These are phyloP conservation scores for Aspergillus conjunctus DNA, from an alignment of 495 filamentous ascomycete genomes.

Conservation along the genomic window DNA sequence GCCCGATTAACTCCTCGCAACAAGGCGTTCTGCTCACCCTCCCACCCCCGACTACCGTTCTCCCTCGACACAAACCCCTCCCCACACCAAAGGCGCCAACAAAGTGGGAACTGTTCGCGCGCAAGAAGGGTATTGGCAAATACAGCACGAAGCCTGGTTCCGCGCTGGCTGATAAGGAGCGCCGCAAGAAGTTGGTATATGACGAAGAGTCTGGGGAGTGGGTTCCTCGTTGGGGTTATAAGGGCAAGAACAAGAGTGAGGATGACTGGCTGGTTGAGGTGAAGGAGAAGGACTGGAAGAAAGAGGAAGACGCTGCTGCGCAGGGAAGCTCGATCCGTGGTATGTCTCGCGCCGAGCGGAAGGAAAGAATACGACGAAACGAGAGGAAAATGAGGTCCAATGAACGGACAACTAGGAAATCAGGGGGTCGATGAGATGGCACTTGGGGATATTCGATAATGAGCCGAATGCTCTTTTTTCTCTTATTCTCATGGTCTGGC, in stretches of 20 bases:
- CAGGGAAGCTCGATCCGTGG: constrained; percentile 63
- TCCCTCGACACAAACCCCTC: constrained; percentile 89
- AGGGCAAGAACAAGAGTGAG: constrained; percentile 82
- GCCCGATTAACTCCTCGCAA: constrained; percentile 67
- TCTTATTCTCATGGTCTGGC: constrained; percentile 11
- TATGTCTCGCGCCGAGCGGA: constrained; percentile 63
- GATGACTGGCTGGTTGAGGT: constrained; percentile 90
- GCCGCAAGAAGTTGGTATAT: constrained; percentile 79
- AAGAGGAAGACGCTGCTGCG: constrained; percentile 59
- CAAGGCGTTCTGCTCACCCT: constrained; percentile 75
- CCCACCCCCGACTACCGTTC: constrained; percentile 62
- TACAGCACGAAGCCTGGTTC: constrained; percentile 46
- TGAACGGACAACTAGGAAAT: constrained; percentile 55
- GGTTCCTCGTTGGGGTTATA: constrained; percentile 93
- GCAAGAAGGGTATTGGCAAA: constrained; percentile 86
- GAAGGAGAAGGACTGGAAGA: constrained; percentile 69
- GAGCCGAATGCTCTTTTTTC: neutral
- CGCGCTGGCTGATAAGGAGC: constrained; percentile 53
- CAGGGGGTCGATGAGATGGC: constrained; percentile 26
- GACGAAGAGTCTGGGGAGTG: constrained; percentile 85
- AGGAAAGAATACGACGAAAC: constrained; percentile 65
- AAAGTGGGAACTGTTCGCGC: constrained; percentile 93
- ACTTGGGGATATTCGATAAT: neutral
- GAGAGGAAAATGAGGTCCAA: constrained; percentile 73
- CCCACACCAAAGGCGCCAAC: constrained; percentile 78